Base-by-base conservation (phyloP, 805 yeast species). In the Lipomyces sp. region DNA sequence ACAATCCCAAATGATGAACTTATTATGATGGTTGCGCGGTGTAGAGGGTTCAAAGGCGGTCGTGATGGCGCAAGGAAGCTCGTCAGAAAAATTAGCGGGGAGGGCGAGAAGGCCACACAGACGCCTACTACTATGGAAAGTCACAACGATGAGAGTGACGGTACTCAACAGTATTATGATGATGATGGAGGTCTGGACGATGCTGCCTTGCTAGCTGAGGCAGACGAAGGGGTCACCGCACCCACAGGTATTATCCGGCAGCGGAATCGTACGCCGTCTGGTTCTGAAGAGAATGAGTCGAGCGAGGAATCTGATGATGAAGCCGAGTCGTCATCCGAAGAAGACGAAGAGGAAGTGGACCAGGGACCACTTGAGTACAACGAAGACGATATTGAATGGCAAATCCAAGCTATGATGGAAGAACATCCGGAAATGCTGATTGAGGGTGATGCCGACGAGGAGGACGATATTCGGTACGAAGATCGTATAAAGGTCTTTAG, bases 11-110 rank as follows among this genome's bases (percentile, higher is more conserved):
- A 71, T 29, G 75, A 76, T 33, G 67, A 74, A 58, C 58, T 81
- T 13, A 61, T 81, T 0, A 48, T 76, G 37, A 64, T 78, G 53
- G 73, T 79, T 10, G 83, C 83, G 0, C 75, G 75, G 58, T 77
- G 81, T 11, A 69, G 84, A 39, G 84, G 84, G 0, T 66, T 79
- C 55, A 63, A 66, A 10, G 63, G 33, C 13, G 64, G 64, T 2
- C 32, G 37, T 13, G 59, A 32, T 8, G 55, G 64, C 7, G 56
- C 64, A 10, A 30, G 57, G 18, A 37, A 24, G 35, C 33, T 61
- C 8, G 15, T 29, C 37, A 55, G 45, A 18, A 15, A 24, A 11
- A 15, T n/a, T 13, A 15, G 53, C 7, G 33, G n/a, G 59, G 32
- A 39, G 2, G 6, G 55, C 24, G 37, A 62, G 42, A 62, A 62